phyloP scores from a whole-genome alignment of 2,329 filamentous ascomycete species.

The Neonectria coccinea region DNA sequence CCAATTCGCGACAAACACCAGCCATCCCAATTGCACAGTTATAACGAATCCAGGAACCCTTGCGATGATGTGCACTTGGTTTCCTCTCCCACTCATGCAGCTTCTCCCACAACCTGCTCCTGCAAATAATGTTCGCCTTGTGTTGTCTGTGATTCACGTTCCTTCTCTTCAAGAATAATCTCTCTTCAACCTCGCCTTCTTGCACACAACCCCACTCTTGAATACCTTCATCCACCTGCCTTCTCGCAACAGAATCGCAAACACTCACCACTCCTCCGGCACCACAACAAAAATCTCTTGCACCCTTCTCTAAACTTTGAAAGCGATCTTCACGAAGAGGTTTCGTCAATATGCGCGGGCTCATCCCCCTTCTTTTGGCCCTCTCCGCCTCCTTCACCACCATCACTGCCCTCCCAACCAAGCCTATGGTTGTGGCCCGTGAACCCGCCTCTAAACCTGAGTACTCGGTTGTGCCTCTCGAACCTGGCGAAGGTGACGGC shows the following conservation, averaged over 20 bases:
- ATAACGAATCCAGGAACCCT: slow-evolving; percentile 37
- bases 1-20: slow-evolving; percentile 41
- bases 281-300: not conserved
- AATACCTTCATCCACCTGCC: not conserved
- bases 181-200: not conserved
- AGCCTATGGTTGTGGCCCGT: slow-evolving; percentile 40
- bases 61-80: slow-evolving; percentile 20
- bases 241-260: not conserved
- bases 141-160: slow-evolving; percentile 3
- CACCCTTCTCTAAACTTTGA: not conserved
- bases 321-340: slow-evolving; percentile 25
- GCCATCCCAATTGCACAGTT: slow-evolving; percentile 45
- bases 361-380: slow-evolving; percentile 46
- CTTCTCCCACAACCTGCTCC: slow-evolving; percentile 13
- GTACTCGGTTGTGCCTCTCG: slow-evolving; percentile 56
- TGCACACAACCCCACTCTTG: not conserved
- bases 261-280: not conserved
- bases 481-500: slow-evolving; percentile 46
- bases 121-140: not conserved
- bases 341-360: slow-evolving; percentile 48
- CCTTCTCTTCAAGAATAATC: not conserved
- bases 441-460: slow-evolving; percentile 45
- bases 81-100: slow-evolving; percentile 32
- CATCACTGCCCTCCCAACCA: slow-evolving; percentile 48
- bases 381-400: slow-evolving; percentile 46